These are phyloP conservation scores for Aspergillus carlsbadensis DNA, from an alignment of 495 filamentous ascomycete genomes.

Conservation along the genomic window DNA sequence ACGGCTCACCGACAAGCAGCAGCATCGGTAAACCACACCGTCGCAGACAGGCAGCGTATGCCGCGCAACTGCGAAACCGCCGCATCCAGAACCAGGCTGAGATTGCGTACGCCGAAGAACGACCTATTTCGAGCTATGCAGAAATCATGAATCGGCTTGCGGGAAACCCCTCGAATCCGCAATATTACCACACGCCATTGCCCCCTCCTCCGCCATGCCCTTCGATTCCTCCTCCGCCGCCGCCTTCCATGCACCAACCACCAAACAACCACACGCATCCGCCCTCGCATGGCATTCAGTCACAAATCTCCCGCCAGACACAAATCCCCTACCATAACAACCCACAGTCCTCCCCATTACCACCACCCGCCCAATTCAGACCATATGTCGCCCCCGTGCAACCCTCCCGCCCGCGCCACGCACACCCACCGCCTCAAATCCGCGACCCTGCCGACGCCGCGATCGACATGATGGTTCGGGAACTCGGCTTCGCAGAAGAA, in stretches of 20 bases:
- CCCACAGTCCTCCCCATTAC: not conserved
- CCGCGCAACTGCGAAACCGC: conserved; percentile 40
- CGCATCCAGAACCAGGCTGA: conserved; percentile 29
- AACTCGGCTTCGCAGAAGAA: conserved; percentile 46
- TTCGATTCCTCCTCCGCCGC: conserved; percentile 12
- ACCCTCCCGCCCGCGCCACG: conserved; percentile 9
- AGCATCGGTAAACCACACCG: conserved; percentile 23
- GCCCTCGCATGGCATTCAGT: not conserved
- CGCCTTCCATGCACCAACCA: not conserved
- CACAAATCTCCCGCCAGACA: no score
- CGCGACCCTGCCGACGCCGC: conserved; percentile 53
- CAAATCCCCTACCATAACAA: not conserved
- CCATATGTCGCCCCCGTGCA: not conserved
- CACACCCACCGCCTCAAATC: conserved; percentile 36
- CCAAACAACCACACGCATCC: not conserved
- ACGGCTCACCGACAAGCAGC: conserved; percentile 4
- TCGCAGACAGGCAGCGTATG: conserved; percentile 37
- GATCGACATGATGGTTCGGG: conserved; percentile 44
- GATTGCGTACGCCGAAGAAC: conserved; percentile 38
- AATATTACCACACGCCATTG: conserved; percentile 3
- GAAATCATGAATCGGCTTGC: conserved; percentile 36
- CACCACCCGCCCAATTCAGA: not conserved
- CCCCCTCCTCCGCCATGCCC: conserved; percentile 4
- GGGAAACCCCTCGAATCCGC: conserved; percentile 20
- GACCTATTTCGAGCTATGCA: conserved; percentile 47